Conservation (phyloP, 176 grass and related monocot genomes). For the Hsuehochloa calcarea region DNA sequence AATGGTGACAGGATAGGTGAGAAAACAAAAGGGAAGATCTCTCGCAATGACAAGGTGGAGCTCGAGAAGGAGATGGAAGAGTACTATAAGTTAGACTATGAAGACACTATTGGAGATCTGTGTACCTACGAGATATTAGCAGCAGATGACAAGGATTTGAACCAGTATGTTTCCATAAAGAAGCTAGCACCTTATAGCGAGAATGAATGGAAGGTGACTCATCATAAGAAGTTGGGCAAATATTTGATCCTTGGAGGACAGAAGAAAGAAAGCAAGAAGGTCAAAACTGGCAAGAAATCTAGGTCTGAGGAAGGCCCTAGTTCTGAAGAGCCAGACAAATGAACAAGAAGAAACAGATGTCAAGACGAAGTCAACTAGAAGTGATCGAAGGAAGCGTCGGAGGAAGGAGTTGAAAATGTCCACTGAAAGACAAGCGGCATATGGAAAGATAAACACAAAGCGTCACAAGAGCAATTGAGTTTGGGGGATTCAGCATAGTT, state of each 20-base stretch:
- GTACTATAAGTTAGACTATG: constrained; percentile 93
- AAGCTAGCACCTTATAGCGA: constrained; percentile 84
- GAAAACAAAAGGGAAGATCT: constrained; percentile 56
- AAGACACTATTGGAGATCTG: constrained; percentile 89
- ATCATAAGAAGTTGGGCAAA: constrained; percentile 67
- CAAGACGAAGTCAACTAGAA: constrained; percentile 57
- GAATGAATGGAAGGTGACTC: constrained; percentile 78
- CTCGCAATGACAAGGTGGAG: constrained; percentile 78
- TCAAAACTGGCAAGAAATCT: constrained; percentile 46
- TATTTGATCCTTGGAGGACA: constrained; percentile 61
- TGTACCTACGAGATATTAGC: constrained; percentile 54
- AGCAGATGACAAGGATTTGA: constrained; percentile 71
- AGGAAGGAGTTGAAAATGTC: constrained; percentile 56
- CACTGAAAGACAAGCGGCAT: constrained; percentile 42
- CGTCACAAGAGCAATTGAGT: constrained; percentile 57
- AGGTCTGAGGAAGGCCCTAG: constrained; percentile 29
- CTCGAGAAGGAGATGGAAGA: constrained; percentile 95
- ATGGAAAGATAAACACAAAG: constrained; percentile 54
- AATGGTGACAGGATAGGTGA: constrained; percentile 21
- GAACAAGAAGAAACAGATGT: constrained; percentile 40
- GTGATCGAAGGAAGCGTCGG: constrained; percentile 55
- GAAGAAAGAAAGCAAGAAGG: constrained; percentile 49
- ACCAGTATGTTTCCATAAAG: constrained; percentile 93
- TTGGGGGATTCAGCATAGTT: constrained; percentile 4
- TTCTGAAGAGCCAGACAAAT: constrained; percentile 37